Base-by-base conservation (phyloP, 371 early-diverging fungal species). In the Dinochytrium kinnereticum region DNA sequence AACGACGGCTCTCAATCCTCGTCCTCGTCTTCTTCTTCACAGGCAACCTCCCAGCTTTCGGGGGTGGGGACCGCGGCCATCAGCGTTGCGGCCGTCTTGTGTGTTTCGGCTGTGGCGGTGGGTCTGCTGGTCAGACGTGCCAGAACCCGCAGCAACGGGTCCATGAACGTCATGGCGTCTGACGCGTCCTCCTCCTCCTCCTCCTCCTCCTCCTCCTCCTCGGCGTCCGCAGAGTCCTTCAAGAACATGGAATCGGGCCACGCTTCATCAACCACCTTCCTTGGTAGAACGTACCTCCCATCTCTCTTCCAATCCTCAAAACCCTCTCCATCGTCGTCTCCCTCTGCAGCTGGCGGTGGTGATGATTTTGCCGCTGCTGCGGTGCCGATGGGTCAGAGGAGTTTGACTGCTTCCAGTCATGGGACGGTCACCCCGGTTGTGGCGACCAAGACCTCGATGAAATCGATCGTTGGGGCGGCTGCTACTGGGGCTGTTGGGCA, bases 71-170 rank as follows among this genome's bases (percentile, higher is more conserved):
- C 34, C 61, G 61, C 61, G 15, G 61, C 61, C 34, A 61, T 61
- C 61, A 15, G 36, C 15, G 36, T 61, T 34, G 61, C 61, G 3
- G 36, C 61, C n/a, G 61, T 61, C 36, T 36, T 61, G 3, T 61
- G 61, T 34, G 34, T 61, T 13, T 7, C 61, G 3, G 61, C 61
- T 34, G 10, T 61, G 13, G 61, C 61, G 13, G 61, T 61, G 10
- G 61, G 36, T 31, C 36, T 61, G 28, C 37, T 61, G 3, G 61
- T 61, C n/a, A 17, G 61, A 7, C 30, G 61, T 13, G 3, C 61
- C 2, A 17, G 61, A 7, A 10, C 10, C 24, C 17, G 26, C 5
- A 15, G 5, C n/a, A 13, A n/a, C 26, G 55, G n/a, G 17, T 5
- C n/a, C 24, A 26, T 5, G 5, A 26, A 5, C 26, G 24, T 26